A percentile compares a stretch with the other conserved stretches of the same genome.
Conservation (phyloP, 805 yeast genomes). For the Wickerhamiella shivajii region DNA sequence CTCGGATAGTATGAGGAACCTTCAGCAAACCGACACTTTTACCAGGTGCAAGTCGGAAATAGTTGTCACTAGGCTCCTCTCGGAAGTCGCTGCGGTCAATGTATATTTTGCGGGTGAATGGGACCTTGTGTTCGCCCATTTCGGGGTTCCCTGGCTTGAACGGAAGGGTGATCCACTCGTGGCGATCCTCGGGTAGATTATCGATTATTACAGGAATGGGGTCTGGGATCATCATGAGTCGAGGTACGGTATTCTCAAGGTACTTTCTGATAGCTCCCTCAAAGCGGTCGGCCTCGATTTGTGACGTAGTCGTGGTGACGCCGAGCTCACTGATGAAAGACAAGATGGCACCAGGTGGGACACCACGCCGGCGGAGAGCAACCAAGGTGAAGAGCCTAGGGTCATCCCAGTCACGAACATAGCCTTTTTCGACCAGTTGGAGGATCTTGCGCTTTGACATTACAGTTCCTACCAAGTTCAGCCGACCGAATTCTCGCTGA, state of each 20-base stretch:
- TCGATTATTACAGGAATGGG: slow-evolving; percentile 77
- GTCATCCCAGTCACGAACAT: slow-evolving; percentile 96
- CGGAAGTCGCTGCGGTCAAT: slow-evolving; percentile 85
- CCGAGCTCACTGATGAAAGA: slow-evolving; percentile 90
- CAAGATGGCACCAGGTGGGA: slow-evolving; percentile 96
- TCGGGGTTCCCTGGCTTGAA: slow-evolving; percentile 75
- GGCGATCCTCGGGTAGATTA: slow-evolving; percentile 61
- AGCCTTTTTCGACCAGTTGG: slow-evolving; percentile 63
- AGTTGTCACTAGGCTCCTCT: slow-evolving; percentile 45
- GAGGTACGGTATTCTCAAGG: slow-evolving; percentile 81
- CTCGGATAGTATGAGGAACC: slow-evolving; percentile 72
- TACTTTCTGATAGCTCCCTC: slow-evolving; percentile 79
- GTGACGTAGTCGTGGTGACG: slow-evolving; percentile 85
- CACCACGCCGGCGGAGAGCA: slow-evolving; percentile 91
- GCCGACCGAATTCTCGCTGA: slow-evolving; percentile 95
- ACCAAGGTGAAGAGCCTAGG: slow-evolving; percentile 92
- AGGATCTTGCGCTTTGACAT: slow-evolving; percentile 94
- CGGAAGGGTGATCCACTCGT: slow-evolving; percentile 61
- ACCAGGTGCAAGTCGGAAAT: slow-evolving; percentile 84
- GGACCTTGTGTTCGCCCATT: slow-evolving; percentile 61
- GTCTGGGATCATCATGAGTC: slow-evolving; percentile 82
- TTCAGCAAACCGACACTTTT: slow-evolving; percentile 91
- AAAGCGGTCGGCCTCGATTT: slow-evolving; percentile 78
- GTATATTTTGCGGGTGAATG: slow-evolving; percentile 62
- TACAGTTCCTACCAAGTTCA: slow-evolving; percentile 86